Evolutionary conservation across 306 rosid species (phyloP).

Genomic region (Cucurbita maxima): DNA sequence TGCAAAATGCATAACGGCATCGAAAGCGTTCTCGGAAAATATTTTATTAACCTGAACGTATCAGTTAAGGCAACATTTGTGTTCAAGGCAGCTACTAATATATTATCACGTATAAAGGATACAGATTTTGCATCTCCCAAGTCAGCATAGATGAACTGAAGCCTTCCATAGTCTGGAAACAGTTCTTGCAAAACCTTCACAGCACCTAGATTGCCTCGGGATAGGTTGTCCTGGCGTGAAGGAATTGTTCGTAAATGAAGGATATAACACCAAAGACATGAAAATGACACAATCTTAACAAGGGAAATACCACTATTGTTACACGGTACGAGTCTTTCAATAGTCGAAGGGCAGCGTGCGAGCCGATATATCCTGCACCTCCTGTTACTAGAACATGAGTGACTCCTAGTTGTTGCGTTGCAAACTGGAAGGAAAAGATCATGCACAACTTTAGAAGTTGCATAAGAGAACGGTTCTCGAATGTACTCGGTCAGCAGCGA

Average conservation of each 20-base stretch:
- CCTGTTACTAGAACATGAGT: slow-evolving; percentile 91
- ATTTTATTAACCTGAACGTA: slow-evolving; percentile 67
- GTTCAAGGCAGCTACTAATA: neutral
- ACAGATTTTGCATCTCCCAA: slow-evolving; percentile 75
- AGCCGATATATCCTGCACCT: slow-evolving; percentile 94
- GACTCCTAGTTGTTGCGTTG: slow-evolving; percentile 53
- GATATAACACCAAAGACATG: neutral
- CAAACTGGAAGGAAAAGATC: slow-evolving; percentile 39
- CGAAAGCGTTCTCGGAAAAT: slow-evolving; percentile 80
- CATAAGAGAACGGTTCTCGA: neutral
- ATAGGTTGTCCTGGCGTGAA: slow-evolving; percentile 62
- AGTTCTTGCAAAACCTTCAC: slow-evolving; percentile 65
- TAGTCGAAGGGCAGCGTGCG: slow-evolving; percentile 81
- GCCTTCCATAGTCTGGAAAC: slow-evolving; percentile 85
- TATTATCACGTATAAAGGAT: slow-evolving; percentile 24
- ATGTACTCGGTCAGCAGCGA: neutral
- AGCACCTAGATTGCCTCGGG: slow-evolving; percentile 91
- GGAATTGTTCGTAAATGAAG: neutral
- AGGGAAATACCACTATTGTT: slow-evolving; percentile 72
- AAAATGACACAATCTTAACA: neutral
- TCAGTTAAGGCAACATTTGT: slow-evolving; percentile 39
- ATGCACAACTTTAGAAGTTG: slow-evolving; percentile 5
- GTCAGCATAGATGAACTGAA: slow-evolving; percentile 87
- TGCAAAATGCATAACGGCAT: slow-evolving; percentile 98
- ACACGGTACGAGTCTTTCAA: slow-evolving; percentile 68